Conservation (phyloP, 2,329 filamentous ascomycete genomes). For the Dothideomycetes sp. region DNA sequence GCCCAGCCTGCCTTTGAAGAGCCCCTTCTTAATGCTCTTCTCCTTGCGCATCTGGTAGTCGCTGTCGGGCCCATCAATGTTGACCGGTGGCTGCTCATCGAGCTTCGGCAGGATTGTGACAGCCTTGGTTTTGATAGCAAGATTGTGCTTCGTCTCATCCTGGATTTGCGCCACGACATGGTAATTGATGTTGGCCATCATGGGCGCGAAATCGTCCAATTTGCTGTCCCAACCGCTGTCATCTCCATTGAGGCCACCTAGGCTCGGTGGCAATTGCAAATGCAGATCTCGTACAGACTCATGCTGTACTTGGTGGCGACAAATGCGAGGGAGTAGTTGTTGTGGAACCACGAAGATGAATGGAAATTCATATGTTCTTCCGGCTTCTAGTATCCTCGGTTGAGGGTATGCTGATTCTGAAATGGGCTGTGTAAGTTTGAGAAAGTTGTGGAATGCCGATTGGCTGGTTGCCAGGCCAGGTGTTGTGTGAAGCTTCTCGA, state of each 20-base stretch:
- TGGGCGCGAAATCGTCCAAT: slow-evolving; percentile 51
- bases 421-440: slow-evolving; percentile 52
- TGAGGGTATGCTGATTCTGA: slow-evolving; percentile 41
- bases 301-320: slow-evolving; percentile 42
- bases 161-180: slow-evolving; percentile 30
- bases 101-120: slow-evolving; percentile 49
- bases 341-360: slow-evolving; percentile 55
- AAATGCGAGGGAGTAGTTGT: slow-evolving; percentile 48
- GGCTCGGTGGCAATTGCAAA: slow-evolving; percentile 47
- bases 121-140: slow-evolving; percentile 41
- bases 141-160: slow-evolving; percentile 25
- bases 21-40: slow-evolving; percentile 48
- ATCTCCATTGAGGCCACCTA: slow-evolving; percentile 30
- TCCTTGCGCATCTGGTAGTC: slow-evolving; percentile 46
- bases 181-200: slow-evolving; percentile 52
- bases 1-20: slow-evolving; percentile 49
- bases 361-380: slow-evolving; percentile 45
- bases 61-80: slow-evolving; percentile 31
- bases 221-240: slow-evolving; percentile 34
- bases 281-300: slow-evolving; percentile 44
- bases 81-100: slow-evolving; percentile 49
- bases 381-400: slow-evolving; percentile 43
- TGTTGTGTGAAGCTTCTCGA: slow-evolving; percentile 43
- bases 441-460: slow-evolving; percentile 48
- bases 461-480: slow-evolving; percentile 42